Percentiles rank a stretch among this genome's conserved stretches.
These are phyloP conservation scores for Bretschneidera sinensis DNA, from an alignment of 345 rosid genomes.

Conservation along the genomic window DNA sequence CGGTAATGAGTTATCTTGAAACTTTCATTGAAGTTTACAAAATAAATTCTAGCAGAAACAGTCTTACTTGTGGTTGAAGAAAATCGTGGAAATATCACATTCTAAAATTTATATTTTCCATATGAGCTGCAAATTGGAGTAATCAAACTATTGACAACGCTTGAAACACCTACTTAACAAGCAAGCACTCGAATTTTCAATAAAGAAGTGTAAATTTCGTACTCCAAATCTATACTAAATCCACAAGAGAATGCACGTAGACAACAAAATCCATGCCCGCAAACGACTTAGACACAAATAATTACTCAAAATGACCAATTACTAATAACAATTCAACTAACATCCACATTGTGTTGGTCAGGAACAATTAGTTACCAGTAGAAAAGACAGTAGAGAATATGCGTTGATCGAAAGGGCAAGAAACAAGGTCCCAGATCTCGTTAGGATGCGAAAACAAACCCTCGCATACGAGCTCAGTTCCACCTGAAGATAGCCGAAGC, in stretches of 20 bases:
- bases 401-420: conserved; percentile 94
- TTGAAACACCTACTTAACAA: too few relatives aligned
- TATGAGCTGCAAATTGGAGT: too few relatives aligned
- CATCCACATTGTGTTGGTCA: not conserved
- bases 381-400: conserved; percentile 81
- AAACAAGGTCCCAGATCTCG: conserved; percentile 92
- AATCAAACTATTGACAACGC: too few relatives aligned
- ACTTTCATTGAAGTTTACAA: too few relatives aligned
- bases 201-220: too few relatives aligned
- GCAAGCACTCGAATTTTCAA: too few relatives aligned
- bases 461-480: conserved; percentile 84
- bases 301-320: not conserved
- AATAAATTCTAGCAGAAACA: too few relatives aligned
- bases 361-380: conserved; percentile 40
- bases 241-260: not conserved
- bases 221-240: too few relatives aligned
- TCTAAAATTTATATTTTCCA: too few relatives aligned
- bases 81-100: too few relatives aligned
- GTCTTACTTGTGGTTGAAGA: too few relatives aligned
- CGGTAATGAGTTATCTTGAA: too few relatives aligned
- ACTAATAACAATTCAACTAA: not conserved
- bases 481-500: conserved; percentile 80
- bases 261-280: not conserved
- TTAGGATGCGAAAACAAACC: conserved; percentile 87
- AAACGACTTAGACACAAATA: not conserved